Conservation (phyloP, 2,329 filamentous ascomycete species). For the Blumeria graminis region DNA sequence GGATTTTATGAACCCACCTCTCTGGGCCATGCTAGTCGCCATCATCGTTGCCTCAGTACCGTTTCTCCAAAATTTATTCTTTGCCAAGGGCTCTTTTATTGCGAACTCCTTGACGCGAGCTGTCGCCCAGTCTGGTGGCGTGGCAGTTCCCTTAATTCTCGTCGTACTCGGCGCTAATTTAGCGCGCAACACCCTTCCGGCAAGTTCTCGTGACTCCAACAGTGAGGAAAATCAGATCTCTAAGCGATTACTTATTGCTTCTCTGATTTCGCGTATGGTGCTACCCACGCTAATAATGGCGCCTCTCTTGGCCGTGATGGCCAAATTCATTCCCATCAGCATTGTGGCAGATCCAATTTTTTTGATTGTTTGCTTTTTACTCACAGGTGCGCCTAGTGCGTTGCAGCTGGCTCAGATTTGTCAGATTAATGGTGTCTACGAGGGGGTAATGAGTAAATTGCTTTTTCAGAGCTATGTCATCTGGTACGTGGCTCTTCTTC, state of each 20-base stretch:
- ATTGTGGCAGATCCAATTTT: conserved; percentile 97
- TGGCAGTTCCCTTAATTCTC: conserved; percentile 83
- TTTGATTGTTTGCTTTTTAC: conserved; percentile 88
- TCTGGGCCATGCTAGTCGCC: conserved; percentile 92
- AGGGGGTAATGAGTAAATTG: conserved; percentile 78
- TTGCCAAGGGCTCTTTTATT: conserved; percentile 68
- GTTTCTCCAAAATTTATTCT: conserved; percentile 60
- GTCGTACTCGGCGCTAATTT: conserved; percentile 90
- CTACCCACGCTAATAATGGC: conserved; percentile 83
- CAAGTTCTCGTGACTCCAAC: conserved; percentile 33
- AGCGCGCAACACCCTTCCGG: conserved; percentile 64
- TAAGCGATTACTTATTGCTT: conserved; percentile 62
- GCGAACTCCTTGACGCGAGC: conserved; percentile 83
- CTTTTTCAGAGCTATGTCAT: conserved; percentile 94
- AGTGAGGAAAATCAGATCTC: conserved; percentile 44
- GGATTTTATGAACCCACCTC: conserved; percentile 94
- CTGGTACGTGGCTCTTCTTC: conserved; percentile 31
- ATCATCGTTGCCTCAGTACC: conserved; percentile 79
- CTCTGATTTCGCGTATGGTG: conserved; percentile 73
- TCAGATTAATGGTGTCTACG: conserved; percentile 91
- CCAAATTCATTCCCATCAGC: conserved; percentile 77
- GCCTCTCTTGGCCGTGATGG: conserved; percentile 61
- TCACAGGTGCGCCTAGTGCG: conserved; percentile 80
- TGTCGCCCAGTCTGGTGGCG: conserved; percentile 60
- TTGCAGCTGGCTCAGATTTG: conserved; percentile 94